These are phyloP conservation scores for Phytophthora crassamura DNA, from an alignment of 352 stramenopile species.

Conservation along the genomic window DNA sequence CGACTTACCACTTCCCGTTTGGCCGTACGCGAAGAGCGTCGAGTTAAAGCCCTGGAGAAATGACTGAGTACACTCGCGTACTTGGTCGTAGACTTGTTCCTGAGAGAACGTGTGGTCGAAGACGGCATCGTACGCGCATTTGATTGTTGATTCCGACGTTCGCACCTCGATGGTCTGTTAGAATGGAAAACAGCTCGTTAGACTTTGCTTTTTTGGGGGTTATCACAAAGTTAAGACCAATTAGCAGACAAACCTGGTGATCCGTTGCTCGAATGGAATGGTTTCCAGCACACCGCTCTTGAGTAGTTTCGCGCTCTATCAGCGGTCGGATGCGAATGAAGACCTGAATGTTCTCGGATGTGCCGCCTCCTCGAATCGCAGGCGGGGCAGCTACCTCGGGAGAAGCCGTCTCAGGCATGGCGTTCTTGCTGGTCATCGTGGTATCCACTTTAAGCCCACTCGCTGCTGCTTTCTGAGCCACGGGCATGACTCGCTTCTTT, in stretches of 20 bases:
- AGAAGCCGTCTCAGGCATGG: conserved; percentile 7
- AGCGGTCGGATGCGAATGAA: conserved; percentile 85
- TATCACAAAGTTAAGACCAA: too few species aligned
- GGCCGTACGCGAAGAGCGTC: conserved; percentile 86
- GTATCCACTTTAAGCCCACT: neutral
- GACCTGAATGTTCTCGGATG: conserved; percentile 84
- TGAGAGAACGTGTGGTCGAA: conserved; percentile 78
- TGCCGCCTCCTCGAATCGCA: conserved; percentile 26
- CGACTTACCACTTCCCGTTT: conserved; percentile 87
- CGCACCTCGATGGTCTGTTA: conserved; percentile 81
- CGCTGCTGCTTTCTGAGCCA: neutral
- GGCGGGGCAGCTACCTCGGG: conserved; percentile 1
- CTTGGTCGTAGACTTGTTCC: conserved; percentile 83
- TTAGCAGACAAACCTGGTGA: conserved; percentile 38
- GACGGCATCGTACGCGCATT: conserved; percentile 83
- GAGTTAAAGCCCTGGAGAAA: conserved; percentile 88
- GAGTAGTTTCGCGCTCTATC: conserved; percentile 68
- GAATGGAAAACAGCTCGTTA: conserved; percentile 1
- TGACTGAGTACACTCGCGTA: conserved; percentile 77
- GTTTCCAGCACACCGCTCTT: conserved; percentile 31
- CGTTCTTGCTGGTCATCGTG: conserved; percentile 20
- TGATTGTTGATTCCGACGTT: conserved; percentile 72
- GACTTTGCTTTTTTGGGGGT: neutral
- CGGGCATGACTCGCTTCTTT: conserved; percentile 8
- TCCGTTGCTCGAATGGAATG: conserved; percentile 59